These are phyloP conservation scores for Populus davidiana DNA, from an alignment of 345 rosid species.

Conservation along the genomic window DNA sequence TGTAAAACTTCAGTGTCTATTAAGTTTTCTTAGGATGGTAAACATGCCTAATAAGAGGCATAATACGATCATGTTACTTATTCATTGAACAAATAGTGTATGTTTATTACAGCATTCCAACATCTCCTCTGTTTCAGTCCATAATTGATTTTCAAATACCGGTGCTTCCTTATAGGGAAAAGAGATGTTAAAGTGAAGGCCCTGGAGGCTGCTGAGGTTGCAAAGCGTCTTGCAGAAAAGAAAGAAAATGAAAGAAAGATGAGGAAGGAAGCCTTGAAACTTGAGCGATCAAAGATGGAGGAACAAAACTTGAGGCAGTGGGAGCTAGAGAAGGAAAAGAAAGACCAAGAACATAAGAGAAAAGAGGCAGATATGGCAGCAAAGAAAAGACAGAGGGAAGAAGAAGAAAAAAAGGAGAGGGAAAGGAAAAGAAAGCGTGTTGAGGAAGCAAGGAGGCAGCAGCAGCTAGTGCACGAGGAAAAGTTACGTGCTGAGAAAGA, in stretches of 20 bases:
- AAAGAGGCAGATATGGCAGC: constrained; percentile 69
- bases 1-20: neutral
- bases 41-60: neutral
- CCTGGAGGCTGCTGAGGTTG: constrained; percentile 83
- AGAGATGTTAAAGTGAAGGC: constrained; percentile 88
- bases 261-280: constrained; percentile 77
- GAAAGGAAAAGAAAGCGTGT: constrained; percentile 68
- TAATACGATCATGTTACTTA: neutral
- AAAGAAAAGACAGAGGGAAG: constrained; percentile 70
- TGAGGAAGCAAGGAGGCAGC: constrained; percentile 52
- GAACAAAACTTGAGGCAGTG: constrained; percentile 57
- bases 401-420: constrained; percentile 65
- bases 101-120: neutral
- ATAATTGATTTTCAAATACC: neutral
- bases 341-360: constrained; percentile 75
- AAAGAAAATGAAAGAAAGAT: constrained; percentile 79
- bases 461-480: constrained; percentile 45
- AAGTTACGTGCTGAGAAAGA: constrained; percentile 43
- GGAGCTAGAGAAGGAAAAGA: constrained; percentile 66
- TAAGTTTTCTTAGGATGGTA: neutral
- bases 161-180: constrained; percentile 52
- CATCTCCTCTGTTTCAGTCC: neutral
- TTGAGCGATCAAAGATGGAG: constrained; percentile 75
- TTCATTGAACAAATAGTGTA: neutral
- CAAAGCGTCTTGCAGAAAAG: constrained; percentile 73